phyloP scores from a whole-genome alignment of 2,329 filamentous ascomycete species.

The Ramularia endophylla region DNA sequence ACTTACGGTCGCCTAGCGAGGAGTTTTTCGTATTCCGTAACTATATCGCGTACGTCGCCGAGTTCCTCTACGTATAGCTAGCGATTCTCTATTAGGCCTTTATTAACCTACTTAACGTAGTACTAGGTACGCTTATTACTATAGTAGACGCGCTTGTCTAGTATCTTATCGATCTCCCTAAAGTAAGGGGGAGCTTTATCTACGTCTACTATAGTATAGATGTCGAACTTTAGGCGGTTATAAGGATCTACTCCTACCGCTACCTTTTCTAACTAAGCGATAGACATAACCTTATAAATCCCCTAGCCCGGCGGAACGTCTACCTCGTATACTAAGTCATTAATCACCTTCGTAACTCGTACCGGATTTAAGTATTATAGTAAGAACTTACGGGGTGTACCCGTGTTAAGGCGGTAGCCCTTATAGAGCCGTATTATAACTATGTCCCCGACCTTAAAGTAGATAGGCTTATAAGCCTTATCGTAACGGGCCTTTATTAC shows the following conservation, averaged over 20 bases:
- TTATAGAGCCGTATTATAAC: slow-evolving; percentile 3
- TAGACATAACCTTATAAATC: background rate
- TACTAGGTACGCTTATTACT: background rate
- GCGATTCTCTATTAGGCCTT: background rate
- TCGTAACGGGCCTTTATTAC: slow-evolving; percentile 3
- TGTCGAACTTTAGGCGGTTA: background rate
- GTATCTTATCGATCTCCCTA: background rate
- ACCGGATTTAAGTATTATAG: background rate
- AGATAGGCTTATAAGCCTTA: background rate
- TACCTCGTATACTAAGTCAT: slow-evolving; percentile 2
- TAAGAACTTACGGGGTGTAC: background rate
- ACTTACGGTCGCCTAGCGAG: no score
- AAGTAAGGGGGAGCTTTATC: background rate
- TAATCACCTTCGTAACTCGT: background rate
- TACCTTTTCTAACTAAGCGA: background rate
- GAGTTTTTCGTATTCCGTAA: no score
- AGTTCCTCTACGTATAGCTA: no score
- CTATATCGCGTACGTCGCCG: no score
- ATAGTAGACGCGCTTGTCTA: background rate
- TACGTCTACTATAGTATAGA: background rate
- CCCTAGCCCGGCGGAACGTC: background rate
- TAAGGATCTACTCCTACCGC: background rate
- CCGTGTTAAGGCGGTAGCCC: background rate
- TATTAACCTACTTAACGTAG: background rate
- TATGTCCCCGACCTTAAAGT: slow-evolving; percentile 1